Evolutionary conservation across 2,329 filamentous ascomycete species (phyloP).

Genomic region (Sporothrix luriei): DNA sequence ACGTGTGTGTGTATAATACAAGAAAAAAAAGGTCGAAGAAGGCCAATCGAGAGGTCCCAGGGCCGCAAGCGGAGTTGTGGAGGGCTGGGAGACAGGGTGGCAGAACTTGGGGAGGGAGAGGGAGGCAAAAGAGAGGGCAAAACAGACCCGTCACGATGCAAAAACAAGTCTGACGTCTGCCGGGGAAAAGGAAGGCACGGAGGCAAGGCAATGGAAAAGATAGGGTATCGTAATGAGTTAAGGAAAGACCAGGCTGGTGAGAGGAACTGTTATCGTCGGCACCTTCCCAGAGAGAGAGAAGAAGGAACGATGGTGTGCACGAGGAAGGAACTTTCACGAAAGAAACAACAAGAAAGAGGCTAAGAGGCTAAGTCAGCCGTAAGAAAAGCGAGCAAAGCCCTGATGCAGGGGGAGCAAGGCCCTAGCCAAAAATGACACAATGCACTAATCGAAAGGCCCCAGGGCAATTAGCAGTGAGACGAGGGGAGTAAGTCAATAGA

Average conservation of each 20-base stretch:
- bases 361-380: neutral
- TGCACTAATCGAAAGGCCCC: slow-evolving; percentile 1
- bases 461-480: neutral
- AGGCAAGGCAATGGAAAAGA: neutral
- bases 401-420: slow-evolving; percentile 23
- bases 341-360: slow-evolving; percentile 30
- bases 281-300: slow-evolving; percentile 18
- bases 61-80: neutral
- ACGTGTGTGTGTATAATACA: slow-evolving; percentile 30
- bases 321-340: slow-evolving; percentile 27
- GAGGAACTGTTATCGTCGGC: slow-evolving; percentile 7
- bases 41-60: neutral
- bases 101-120: neutral
- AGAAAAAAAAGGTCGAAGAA: neutral
- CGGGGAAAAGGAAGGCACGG: neutral
- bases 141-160: neutral
- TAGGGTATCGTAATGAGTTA: slow-evolving; percentile 2
- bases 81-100: neutral
- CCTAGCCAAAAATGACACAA: slow-evolving; percentile 19
- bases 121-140: neutral
- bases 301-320: slow-evolving; percentile 21
- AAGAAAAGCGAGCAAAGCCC: slow-evolving; percentile 1
- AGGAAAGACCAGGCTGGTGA: neutral
- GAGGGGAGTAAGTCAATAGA: neutral
- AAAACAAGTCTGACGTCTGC: neutral